Evolutionary conservation across 1,139 yeast genomes (phyloP).

Genomic region (Torulaspora globosa): DNA sequence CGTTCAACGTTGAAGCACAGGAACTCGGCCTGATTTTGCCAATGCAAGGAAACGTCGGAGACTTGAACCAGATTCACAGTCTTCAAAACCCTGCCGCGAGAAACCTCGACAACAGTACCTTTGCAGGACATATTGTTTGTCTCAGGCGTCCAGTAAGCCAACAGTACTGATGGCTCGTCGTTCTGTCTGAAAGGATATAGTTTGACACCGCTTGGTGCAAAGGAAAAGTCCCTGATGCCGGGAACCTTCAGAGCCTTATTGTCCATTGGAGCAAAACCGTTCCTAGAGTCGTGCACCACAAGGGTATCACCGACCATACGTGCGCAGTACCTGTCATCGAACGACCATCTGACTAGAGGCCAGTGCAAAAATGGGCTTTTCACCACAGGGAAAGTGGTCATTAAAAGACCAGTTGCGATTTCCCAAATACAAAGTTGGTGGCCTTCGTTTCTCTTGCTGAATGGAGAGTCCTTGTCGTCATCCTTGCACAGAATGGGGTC

Average conservation of each 20-base stretch:
- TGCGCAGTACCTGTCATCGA: slow-evolving; percentile 90
- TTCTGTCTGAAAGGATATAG: slow-evolving; percentile 52
- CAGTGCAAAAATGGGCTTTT: slow-evolving; percentile 81
- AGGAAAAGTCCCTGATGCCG: slow-evolving; percentile 87
- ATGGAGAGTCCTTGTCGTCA: slow-evolving; percentile 67
- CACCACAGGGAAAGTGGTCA: slow-evolving; percentile 86
- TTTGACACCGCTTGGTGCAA: slow-evolving; percentile 85
- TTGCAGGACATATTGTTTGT: slow-evolving; percentile 88
- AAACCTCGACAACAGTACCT: slow-evolving; percentile 86
- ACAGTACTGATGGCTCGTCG: slow-evolving; percentile 48
- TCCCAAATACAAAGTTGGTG: slow-evolving; percentile 96
- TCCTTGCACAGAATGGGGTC: slow-evolving; percentile 65
- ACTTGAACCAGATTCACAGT: slow-evolving; percentile 94
- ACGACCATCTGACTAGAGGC: slow-evolving; percentile 98
- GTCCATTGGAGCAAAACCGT: slow-evolving; percentile 69
- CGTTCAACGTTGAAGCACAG: slow-evolving; percentile 95
- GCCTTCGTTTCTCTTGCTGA: slow-evolving; percentile 84
- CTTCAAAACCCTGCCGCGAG: slow-evolving; percentile 77
- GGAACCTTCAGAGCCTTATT: slow-evolving; percentile 81
- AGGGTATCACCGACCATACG: slow-evolving; percentile 92
- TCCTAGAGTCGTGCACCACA: slow-evolving; percentile 73
- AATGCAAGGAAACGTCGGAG: slow-evolving; percentile 82
- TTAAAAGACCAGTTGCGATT: slow-evolving; percentile 73
- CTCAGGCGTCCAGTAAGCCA: slow-evolving; percentile 98
- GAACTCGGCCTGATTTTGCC: slow-evolving; percentile 87